Evolutionary conservation across 2,329 filamentous ascomycete species (phyloP).

Genomic region (Tolypocladium tropicale): DNA sequence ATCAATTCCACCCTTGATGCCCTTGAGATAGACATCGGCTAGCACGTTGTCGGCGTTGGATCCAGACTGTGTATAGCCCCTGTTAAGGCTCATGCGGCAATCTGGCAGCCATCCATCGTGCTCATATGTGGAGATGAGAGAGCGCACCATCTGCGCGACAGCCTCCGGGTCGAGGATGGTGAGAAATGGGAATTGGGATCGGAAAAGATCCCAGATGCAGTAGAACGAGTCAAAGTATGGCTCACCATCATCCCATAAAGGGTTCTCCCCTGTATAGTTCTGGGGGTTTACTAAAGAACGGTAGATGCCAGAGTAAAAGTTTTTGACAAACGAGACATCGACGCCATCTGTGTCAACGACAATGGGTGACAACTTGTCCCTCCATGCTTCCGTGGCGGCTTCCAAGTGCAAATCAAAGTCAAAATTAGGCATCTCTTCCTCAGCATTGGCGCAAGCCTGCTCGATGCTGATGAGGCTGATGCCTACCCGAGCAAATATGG

Average conservation of each 20-base stretch:
- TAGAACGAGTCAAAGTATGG: conserved; percentile 71
- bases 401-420: conserved; percentile 46
- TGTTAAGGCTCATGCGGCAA: conserved; percentile 66
- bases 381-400: conserved; percentile 49
- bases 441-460: conserved; percentile 58
- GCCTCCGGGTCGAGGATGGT: conserved; percentile 56
- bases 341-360: conserved; percentile 42
- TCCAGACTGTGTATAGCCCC: conserved; percentile 65
- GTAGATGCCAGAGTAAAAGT: conserved; percentile 65
- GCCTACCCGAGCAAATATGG: conserved; percentile 55
- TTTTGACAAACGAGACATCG: conserved; percentile 42
- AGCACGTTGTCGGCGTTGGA: conserved; percentile 64
- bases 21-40: conserved; percentile 58
- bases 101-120: conserved; percentile 64
- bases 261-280: conserved; percentile 66
- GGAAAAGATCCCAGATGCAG: conserved; percentile 65
- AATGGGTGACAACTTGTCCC: conserved; percentile 48
- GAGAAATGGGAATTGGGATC: conserved; percentile 58
- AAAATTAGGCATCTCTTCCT: conserved; percentile 57
- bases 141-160: conserved; percentile 57
- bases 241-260: conserved; percentile 52
- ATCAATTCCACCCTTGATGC: conserved; percentile 47
- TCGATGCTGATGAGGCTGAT: conserved; percentile 58
- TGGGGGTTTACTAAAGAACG: conserved; percentile 63
- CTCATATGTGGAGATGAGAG: conserved; percentile 60